Evolutionary conservation across 163 green algal species (phyloP).

Genomic region (Trebouxiophyceae sp.): DNA sequence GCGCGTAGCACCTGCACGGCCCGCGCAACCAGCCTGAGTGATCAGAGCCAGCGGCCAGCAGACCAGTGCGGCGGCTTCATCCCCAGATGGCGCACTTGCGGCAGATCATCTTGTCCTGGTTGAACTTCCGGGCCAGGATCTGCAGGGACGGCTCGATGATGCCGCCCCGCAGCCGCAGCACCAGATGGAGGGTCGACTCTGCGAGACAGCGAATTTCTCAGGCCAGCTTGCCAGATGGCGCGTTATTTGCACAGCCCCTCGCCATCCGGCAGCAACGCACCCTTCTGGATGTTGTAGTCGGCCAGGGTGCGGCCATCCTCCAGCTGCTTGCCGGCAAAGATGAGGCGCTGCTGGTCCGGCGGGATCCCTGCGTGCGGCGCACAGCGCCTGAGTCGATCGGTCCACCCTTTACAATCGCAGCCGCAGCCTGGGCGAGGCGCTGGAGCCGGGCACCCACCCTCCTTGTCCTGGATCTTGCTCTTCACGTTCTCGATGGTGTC

Average conservation of each 20-base stretch:
- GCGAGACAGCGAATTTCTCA: background rate
- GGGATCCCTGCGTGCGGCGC: constrained; percentile 71
- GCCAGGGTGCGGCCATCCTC: constrained; percentile 35
- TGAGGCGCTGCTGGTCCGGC: constrained; percentile 74
- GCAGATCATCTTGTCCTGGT: constrained; percentile 99
- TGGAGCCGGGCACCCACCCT: no score
- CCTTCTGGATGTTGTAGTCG: constrained; percentile 21
- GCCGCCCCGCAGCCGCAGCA: constrained; percentile 77
- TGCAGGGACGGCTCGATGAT: constrained; percentile 98
- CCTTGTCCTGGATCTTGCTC: constrained; percentile 53
- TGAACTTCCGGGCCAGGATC: constrained; percentile 98
- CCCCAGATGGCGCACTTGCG: constrained; percentile 85
- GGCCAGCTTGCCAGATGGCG: background rate
- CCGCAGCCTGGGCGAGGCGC: no score
- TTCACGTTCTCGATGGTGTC: constrained; percentile 49
- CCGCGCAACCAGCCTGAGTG: constrained; percentile 1
- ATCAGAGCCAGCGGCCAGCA: constrained; percentile 3
- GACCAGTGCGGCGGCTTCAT: no score
- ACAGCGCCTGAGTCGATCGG: no score
- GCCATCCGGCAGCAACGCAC: background rate
- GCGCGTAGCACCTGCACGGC: constrained; percentile 87
- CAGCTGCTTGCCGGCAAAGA: constrained; percentile 89
- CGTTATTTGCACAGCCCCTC: no score
- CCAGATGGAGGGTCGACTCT: constrained; percentile 86
- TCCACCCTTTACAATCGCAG: no score